Evolutionary conservation across 2,329 filamentous ascomycete genomes (phyloP).

Genomic region (Westerdykella ornata): DNA sequence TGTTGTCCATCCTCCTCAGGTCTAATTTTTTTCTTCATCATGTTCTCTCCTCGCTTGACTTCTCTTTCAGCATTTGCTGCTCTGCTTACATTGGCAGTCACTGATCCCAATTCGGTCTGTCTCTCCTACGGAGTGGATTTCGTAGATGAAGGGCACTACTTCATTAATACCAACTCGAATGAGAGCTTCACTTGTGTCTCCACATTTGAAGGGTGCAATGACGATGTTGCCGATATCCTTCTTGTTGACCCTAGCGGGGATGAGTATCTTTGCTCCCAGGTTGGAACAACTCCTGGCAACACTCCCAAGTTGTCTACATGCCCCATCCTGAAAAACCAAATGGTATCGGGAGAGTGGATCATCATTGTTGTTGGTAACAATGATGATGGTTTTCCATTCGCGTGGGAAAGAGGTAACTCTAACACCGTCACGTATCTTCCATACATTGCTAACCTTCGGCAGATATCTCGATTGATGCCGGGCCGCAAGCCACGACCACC

Average conservation of each 20-base stretch:
- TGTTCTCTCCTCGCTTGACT: slow-evolving; percentile 23
- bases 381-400: slow-evolving; percentile 40
- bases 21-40: slow-evolving; percentile 9
- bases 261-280: slow-evolving; percentile 39
- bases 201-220: slow-evolving; percentile 41
- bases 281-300: slow-evolving; percentile 37
- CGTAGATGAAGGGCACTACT: slow-evolving; percentile 40
- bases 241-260: slow-evolving; percentile 39
- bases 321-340: slow-evolving; percentile 39
- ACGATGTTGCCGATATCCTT: slow-evolving; percentile 38
- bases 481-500: slow-evolving; percentile 27
- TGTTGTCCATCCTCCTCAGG: not conserved
- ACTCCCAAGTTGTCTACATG: slow-evolving; percentile 38
- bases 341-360: slow-evolving; percentile 42
- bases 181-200: slow-evolving; percentile 41
- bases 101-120: slow-evolving; percentile 25
- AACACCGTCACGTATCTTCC: slow-evolving; percentile 6
- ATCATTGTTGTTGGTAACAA: slow-evolving; percentile 44
- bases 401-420: slow-evolving; percentile 40
- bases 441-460: not conserved
- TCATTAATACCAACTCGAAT: slow-evolving; percentile 40
- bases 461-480: slow-evolving; percentile 32
- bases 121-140: slow-evolving; percentile 40
- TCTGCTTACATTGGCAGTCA: slow-evolving; percentile 19
- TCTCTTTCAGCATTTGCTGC: slow-evolving; percentile 18